Percentiles rank a stretch among this genome's conserved stretches.
Conservation (phyloP, 2,329 filamentous ascomycete species). For the Scleromitrula shiraiana region DNA sequence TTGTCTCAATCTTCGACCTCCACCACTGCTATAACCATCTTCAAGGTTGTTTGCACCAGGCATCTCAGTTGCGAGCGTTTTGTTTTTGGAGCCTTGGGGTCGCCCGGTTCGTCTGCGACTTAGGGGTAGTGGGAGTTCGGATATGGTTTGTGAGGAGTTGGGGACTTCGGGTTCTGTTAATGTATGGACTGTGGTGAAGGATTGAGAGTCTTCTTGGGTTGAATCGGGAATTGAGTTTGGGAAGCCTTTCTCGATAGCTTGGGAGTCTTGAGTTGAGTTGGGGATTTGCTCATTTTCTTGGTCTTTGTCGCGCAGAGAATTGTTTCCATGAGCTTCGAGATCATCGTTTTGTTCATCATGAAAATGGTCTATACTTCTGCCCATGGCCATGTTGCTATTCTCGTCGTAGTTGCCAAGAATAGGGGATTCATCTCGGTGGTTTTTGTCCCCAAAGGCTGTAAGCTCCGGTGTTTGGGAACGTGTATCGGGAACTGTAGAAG, state of each 20-base stretch:
- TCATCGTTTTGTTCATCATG: neutral
- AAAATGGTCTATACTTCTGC: too few species aligned
- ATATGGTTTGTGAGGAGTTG: neutral
- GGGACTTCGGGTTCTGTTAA: neutral
- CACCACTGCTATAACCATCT: neutral
- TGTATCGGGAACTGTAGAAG: neutral
- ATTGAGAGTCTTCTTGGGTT: neutral
- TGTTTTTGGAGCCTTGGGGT: neutral
- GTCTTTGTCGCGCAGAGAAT: neutral
- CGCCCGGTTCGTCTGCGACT: neutral
- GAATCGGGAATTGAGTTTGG: neutral
- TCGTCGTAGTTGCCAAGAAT: constrained; percentile 5
- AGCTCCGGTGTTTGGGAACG: neutral
- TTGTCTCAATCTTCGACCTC: neutral
- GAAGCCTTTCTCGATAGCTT: too few species aligned
- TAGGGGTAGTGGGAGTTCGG: neutral
- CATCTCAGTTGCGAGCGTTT: neutral
- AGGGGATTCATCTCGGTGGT: constrained; percentile 1
- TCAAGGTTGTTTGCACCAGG: neutral
- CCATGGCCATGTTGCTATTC: too few species aligned
- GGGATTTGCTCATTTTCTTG: neutral
- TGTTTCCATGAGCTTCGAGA: neutral
- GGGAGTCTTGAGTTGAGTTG: neutral
- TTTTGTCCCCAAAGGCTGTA: neutral
- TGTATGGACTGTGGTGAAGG: neutral